Conservation (phyloP, 164 flowering plant genomes). For the Taxillus chinensis region DNA sequence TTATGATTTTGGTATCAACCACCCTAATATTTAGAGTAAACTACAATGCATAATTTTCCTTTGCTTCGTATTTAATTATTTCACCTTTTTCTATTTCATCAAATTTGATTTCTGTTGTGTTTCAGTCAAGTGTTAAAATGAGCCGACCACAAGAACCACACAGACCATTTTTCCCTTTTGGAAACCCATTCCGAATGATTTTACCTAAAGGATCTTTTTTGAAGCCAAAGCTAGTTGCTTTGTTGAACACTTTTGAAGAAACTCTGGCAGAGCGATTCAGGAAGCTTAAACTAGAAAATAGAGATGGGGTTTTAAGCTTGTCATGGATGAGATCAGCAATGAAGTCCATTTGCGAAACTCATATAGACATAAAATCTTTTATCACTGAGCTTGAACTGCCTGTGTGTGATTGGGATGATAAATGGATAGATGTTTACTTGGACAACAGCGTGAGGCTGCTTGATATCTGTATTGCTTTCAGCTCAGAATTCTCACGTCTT, state of each 20-base stretch:
- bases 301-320: constrained; percentile 43
- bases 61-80: neutral
- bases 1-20: too few relatives aligned
- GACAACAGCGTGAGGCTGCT: constrained; percentile 78
- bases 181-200: constrained; percentile 68
- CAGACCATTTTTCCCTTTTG: constrained; percentile 56
- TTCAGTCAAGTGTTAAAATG: constrained; percentile 37
- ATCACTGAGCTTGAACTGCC: constrained; percentile 80
- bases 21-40: too few relatives aligned
- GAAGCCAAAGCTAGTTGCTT: constrained; percentile 32
- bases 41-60: too few relatives aligned
- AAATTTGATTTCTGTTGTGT: neutral
- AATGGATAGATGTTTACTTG: constrained; percentile 83
- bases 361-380: constrained; percentile 52
- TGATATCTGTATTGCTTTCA: constrained; percentile 71
- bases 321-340: constrained; percentile 85
- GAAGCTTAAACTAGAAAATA: constrained; percentile 40
- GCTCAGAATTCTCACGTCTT: constrained; percentile 64
- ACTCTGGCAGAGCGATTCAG: constrained; percentile 44
- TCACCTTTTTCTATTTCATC: neutral
- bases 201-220: constrained; percentile 53
- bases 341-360: constrained; percentile 56
- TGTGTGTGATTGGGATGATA: constrained; percentile 78
- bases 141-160: constrained; percentile 77
- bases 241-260: constrained; percentile 56